Base-by-base conservation (phyloP, 257 asterid genomes). In the Ilex asprella region DNA sequence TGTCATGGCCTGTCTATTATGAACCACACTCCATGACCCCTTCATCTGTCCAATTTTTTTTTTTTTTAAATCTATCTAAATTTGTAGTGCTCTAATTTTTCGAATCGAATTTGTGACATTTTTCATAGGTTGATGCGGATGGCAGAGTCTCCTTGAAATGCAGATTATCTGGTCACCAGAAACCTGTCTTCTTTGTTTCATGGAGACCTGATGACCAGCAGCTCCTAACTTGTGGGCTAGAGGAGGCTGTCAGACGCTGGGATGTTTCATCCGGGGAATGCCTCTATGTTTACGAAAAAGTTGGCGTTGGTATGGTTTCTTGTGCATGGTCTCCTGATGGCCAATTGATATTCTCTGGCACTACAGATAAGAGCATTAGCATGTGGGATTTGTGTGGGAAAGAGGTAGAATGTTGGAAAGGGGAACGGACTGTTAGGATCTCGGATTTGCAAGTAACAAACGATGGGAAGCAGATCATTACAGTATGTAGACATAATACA, bases 251-350 rank as follows among this genome's bases (percentile, higher is more conserved):
- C 53, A 76, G 88, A 70, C 77, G 94, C 56, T 92, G 99, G 99
- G 91, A 86, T 72, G 74, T 81, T 68, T 67, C 72, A 55, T 76
- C 86, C 31, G 97, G 97, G 51, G 88, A 85, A 67, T 89, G 97
- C 73, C 82, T 83, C 63, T 86, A 75, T 58, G 64, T 64, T 41
- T 92, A 86, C 58, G 88, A 85, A 62, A 92, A 92, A 75, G 62
- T 39, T 56, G 95, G 83, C 61, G 71, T 83, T 16, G 97, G 97
- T 70, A 61, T 87, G 73, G 76, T 92, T 62, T 92, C 99, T 12
- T 92, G 93, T 75, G 95, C 79, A 27, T 92, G 99, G 99, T 78
- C 86, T 59, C 84, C 88, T 5, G 83, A 92, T 60, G 95, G 95
- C 59, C 70, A 78, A 70, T 72, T 74, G 61, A 65, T 92, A 65